Evolutionary conservation across 192 early-diverging fungal species (phyloP), one percentile per base, ranked within the genome.

Genomic region (Gigaspora rosea): DNA sequence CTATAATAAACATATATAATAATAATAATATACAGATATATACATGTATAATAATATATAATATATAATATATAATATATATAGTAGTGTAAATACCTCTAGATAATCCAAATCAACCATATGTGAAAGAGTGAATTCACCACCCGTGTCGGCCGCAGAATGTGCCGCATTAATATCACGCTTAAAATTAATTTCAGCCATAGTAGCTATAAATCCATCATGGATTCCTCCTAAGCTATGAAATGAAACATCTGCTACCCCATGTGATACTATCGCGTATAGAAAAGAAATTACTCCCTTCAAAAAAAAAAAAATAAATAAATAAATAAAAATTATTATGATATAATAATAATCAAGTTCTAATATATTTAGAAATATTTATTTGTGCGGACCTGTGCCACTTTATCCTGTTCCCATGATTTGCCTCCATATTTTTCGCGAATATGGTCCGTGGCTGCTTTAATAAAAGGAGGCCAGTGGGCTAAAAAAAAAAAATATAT

Each of bases 401-500:
- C 13, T 32, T 80, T 59, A 51, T 80, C 77, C 71, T 84, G 78
- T 27, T 52, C 57, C 86, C 86, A 91, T 9, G 86, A 81, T 71
- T 82, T 72, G 22, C 16, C 27, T n/a, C 82, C 80, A 73, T 92
- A 91, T 10, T 77, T 86, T 22, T 86, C 84, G 1, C 82, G 85
- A 9, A 93, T 85, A 76, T 93, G 87, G 5, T 80, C 63, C 8
- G 90, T 68, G 1, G 86, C 79, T 12, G 82, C 83, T 61, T 85
- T 82, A 65, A 87, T 86, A 78, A 93, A 93, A 7, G 84, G 84
- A 2, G 88, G 91, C 92, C 92, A 93, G 76, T 93, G 92, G 4
- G 91, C 90, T 83, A 87, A 73, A n/a, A 41, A 15, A 5, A 32
- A 41, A 63, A 59, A 33, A 69, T n/a, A 62, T 49, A 48, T 35